These are phyloP conservation scores for Neurospora tetraspora DNA, from an alignment of 495 filamentous ascomycete genomes.

Conservation along the genomic window DNA sequence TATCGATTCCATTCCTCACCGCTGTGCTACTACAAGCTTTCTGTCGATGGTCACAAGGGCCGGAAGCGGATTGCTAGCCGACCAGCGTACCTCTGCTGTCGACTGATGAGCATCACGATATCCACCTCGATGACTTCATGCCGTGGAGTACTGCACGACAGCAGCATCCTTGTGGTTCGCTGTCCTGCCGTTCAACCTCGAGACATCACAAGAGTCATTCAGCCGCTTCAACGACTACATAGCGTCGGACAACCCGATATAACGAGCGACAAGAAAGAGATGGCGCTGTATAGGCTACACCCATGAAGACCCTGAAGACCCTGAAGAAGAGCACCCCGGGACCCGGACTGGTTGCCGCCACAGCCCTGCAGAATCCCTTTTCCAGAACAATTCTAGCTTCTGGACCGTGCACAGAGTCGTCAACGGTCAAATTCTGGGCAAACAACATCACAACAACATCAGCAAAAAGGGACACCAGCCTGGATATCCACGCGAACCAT, in stretches of 20 bases:
- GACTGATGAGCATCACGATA: neutral
- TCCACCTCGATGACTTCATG: neutral
- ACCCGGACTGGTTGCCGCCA: constrained; percentile 13
- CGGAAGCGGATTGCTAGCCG: neutral
- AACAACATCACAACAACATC: neutral
- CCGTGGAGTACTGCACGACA: neutral
- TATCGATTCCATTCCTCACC: neutral
- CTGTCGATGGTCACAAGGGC: neutral
- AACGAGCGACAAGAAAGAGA: neutral
- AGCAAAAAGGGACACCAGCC: neutral
- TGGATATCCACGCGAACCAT: neutral
- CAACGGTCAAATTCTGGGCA: neutral
- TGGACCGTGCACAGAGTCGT: constrained; percentile 9
- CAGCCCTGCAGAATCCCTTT: constrained; percentile 15
- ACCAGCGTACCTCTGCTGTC: neutral
- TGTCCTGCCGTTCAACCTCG: neutral
- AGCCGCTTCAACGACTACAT: neutral
- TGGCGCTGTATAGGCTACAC: neutral
- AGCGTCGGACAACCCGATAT: neutral
- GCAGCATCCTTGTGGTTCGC: neutral
- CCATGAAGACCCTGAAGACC: neutral
- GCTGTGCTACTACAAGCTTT: neutral
- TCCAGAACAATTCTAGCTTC: constrained; percentile 25
- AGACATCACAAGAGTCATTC: neutral
- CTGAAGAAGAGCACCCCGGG: constrained; percentile 5